These are phyloP conservation scores for Hanseniaspora hatyaiensis DNA, from an alignment of 805 yeast species.

Conservation along the genomic window DNA sequence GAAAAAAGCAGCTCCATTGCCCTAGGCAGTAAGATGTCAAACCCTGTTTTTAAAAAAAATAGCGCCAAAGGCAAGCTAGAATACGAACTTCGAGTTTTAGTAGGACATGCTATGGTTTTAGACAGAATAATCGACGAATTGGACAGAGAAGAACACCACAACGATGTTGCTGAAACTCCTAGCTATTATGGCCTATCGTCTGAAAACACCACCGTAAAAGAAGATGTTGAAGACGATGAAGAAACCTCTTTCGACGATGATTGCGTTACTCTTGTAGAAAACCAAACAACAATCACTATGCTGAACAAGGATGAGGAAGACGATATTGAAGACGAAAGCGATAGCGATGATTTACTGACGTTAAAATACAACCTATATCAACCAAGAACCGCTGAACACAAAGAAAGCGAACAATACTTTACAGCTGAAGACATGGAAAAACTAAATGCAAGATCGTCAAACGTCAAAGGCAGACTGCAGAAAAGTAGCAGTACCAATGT, in stretches of 20 bases:
- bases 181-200: too few species aligned
- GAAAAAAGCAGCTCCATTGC: not conserved
- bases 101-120: conserved; percentile 29
- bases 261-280: not conserved
- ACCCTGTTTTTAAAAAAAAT: not conserved
- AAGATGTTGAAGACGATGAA: too few species aligned
- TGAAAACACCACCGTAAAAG: too few species aligned
- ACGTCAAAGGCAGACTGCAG: too few species aligned
- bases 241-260: too few species aligned
- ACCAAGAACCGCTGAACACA: not conserved
- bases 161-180: conserved; percentile 10
- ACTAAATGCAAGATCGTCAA: not conserved
- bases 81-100: conserved; percentile 24
- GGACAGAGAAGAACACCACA: not conserved
- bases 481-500: too few species aligned
- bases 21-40: too few species aligned
- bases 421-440: not conserved
- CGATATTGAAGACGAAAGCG: conserved; percentile 2
- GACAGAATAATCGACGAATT: conserved; percentile 25
- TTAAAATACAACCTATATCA: not conserved
- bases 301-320: not conserved
- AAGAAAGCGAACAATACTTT: not conserved
- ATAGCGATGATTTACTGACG: not conserved
- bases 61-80: conserved; percentile 16
- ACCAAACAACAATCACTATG: not conserved